These are phyloP conservation scores for Neurospora sp. DNA, from an alignment of 495 filamentous ascomycete species.

Conservation along the genomic window DNA sequence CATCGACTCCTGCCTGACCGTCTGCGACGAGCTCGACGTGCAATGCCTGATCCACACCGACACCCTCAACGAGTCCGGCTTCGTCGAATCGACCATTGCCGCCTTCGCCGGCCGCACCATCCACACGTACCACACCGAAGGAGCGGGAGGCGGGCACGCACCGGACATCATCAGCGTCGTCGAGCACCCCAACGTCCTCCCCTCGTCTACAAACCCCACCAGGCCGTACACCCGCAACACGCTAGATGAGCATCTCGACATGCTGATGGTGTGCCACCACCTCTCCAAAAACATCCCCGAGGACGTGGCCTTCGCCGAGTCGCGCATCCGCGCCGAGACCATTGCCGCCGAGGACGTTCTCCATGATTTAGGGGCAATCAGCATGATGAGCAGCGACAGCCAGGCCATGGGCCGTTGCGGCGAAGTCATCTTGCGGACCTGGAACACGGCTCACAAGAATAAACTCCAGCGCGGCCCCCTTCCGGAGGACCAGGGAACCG, in stretches of 20 bases:
- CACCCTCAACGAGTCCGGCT: conserved; percentile 94
- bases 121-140: conserved; percentile 98
- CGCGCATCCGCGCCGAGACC: conserved; percentile 88
- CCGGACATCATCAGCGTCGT: conserved; percentile 96
- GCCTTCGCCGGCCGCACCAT: conserved; percentile 87
- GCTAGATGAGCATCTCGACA: conserved; percentile 93
- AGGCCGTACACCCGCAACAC: conserved; percentile 89
- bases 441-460: conserved; percentile 98
- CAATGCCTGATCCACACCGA: conserved; percentile 97
- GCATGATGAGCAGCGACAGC: conserved; percentile 95
- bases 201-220: conserved; percentile 88
- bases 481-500: conserved; percentile 67
- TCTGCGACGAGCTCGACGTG: conserved; percentile 87
- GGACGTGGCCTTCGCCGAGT: conserved; percentile 93
- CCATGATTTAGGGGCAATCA: conserved; percentile 91
- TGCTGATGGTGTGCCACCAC: conserved; percentile 99
- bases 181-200: conserved; percentile 84
- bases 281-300: conserved; percentile 85
- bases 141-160: conserved; percentile 90
- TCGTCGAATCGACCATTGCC: conserved; percentile 83
- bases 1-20: conserved; percentile 78
- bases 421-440: conserved; percentile 88
- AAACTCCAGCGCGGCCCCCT: conserved; percentile 75
- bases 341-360: conserved; percentile 97
- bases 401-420: conserved; percentile 98